Evolutionary conservation across 2,329 filamentous ascomycete species (phyloP), one percentile per base, ranked within the genome.

Genomic region (Pezicula neosporulosa): DNA sequence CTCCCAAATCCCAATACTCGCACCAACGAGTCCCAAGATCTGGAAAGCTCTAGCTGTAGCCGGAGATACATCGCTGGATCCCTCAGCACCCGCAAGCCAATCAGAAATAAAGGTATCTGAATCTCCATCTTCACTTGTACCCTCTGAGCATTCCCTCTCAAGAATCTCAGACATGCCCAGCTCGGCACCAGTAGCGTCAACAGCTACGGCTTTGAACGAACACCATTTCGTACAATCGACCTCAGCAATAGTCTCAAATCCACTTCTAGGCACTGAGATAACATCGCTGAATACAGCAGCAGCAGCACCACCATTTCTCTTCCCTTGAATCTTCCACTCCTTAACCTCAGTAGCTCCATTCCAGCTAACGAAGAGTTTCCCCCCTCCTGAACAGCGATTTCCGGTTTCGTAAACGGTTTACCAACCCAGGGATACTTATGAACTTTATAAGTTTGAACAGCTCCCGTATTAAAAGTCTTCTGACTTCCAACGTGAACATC

Each of bases 261-360:
- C 19, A 8, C 15, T 28, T 12, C 33, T 44, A 4, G 10, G 18
- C 15, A 44, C 21, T 6, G 24, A 15, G 5, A 15, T 21, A n/a
- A 44, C n/a, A 13, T 27, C 27, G 9, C 6, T 21, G 13, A 44
- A 16, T 2, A 7, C n/a, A 12, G 12, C 21, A 8, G 3, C n/a
- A 12, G 12, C 21, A 8, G 3, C 42, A 2, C 42, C 8, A 16
- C 27, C 8, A 16, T 16, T 16, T 7, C 6, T 5, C 42, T 21
- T 27, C 15, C 42, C 42, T 15, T 44, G 21, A 15, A 44, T 16
- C 21, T 27, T 21, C 80, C 80, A 78, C 2, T 52, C 24, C 3
- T 56, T 62, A 0, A 73, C 73, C 57, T 74, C 71, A 0, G 74
- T 78, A 38, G 75, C 75, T 4, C 75, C 76, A 51, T 78, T 78